Conservation (phyloP, 1,284 basidiomycete species). For the Leucoagaricus sp. region DNA sequence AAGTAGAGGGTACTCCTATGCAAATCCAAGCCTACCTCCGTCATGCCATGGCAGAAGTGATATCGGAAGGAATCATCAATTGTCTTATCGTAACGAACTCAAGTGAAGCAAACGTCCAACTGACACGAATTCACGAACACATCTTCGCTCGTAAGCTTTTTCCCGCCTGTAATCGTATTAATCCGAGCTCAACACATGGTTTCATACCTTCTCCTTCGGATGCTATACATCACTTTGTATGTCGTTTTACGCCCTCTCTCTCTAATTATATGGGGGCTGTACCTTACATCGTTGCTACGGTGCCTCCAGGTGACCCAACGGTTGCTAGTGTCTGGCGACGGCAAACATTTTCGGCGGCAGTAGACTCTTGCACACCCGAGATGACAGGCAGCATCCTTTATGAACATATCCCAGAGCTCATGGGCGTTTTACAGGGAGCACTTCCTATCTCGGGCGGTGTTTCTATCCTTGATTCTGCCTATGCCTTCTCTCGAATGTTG, state of each 20-base stretch:
- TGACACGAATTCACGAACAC: constrained; percentile 82
- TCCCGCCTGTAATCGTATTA: neutral
- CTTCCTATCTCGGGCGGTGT: constrained; percentile 43
- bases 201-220: neutral
- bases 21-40: constrained; percentile 75
- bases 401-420: constrained; percentile 67
- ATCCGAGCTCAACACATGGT: neutral
- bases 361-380: constrained; percentile 69
- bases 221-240: neutral
- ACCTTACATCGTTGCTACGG: neutral
- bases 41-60: constrained; percentile 74
- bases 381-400: constrained; percentile 64
- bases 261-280: neutral
- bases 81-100: constrained; percentile 79
- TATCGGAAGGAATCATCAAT: constrained; percentile 80
- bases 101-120: constrained; percentile 74
- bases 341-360: constrained; percentile 81
- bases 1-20: constrained; percentile 54
- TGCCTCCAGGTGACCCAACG: constrained; percentile 65
- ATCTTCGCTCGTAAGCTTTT: constrained; percentile 68
- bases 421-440: constrained; percentile 47
- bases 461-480: constrained; percentile 66
- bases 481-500: constrained; percentile 79
- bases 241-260: neutral
- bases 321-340: constrained; percentile 83